Base-by-base conservation (phyloP, 2,329 filamentous ascomycete species). In the Arthrobotrys sphaeroides region DNA sequence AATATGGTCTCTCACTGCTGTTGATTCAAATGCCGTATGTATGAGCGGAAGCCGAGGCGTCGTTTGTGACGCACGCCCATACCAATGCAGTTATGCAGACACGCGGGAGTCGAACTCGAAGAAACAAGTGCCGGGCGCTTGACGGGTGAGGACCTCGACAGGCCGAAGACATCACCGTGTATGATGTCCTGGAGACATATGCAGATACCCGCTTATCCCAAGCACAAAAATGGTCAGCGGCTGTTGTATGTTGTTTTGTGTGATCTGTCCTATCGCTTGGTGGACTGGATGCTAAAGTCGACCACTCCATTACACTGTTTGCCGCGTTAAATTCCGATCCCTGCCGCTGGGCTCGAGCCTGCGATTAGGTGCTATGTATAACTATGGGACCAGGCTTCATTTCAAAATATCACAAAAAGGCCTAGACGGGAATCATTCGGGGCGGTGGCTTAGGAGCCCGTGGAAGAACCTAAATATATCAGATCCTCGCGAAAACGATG, bases 181-280 rank as follows among this genome's bases (percentile, higher is more conserved):
- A 38, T 22, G 18, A 55, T 22, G 31, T 55, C 31, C 31, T 6
- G 10, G 18, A 12, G 12, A 18, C 51, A 55, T 55, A 31, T 36
- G 51, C n/a, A n/a, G 20, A 38, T 5, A 38, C 4, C 1, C 1
- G 43, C 43, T 6, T n/a, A 18, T 24, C 28, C 28, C 20, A n/a
- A 33, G 47, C 26, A 33, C 7, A n/a, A 3, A 13, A 28, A 33
- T 13, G 26, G 49, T 38, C 28, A 22, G 49, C 22, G 31, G 31
- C 22, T 36, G 24, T 36, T 38, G 31, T 18, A 38, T 22, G 51
- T 55, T 55, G 51, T 55, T 55, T 28, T 55, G 51, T 55, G 28
- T 55, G 51, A 55, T 55, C 51, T 55, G 51, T 28, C 51, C 51
- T 55, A 31, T 53, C 26, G 47, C 47, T 33, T 16, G 47, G 47